Conservation (phyloP, 176 grass and related monocot species). For the Hordeum vulgare region DNA sequence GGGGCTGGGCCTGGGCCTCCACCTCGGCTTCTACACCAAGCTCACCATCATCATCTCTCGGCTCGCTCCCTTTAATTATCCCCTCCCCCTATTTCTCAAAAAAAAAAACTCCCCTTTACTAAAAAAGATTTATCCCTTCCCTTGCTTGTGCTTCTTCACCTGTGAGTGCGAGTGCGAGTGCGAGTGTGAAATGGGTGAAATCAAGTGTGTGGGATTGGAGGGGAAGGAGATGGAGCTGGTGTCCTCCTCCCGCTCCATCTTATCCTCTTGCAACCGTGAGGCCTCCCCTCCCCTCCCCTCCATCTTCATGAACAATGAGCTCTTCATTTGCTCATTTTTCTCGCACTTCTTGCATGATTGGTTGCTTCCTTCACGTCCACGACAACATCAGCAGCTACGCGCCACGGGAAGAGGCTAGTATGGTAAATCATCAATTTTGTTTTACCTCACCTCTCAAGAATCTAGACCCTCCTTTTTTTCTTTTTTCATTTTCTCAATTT, state of each 20-base stretch:
- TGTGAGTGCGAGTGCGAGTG: no score
- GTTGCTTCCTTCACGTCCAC: neutral
- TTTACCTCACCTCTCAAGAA: neutral
- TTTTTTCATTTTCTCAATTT: neutral
- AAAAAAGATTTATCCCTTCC: no score
- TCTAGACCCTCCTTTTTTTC: neutral
- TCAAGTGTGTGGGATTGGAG: neutral
- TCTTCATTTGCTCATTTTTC: neutral
- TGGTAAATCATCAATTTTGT: constrained; percentile 10
- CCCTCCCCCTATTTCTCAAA: neutral
- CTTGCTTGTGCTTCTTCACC: no score
- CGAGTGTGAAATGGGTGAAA: neutral
- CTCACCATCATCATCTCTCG: neutral
- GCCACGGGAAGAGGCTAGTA: neutral
- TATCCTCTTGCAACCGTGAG: constrained; percentile 25
- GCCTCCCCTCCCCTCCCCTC: neutral
- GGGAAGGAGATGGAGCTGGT: constrained; percentile 23
- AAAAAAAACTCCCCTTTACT: no score
- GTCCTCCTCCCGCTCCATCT: constrained; percentile 19
- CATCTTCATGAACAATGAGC: neutral
- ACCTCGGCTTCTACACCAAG: constrained; percentile 14
- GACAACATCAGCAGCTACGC: neutral
- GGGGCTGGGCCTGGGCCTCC: constrained; percentile 18
- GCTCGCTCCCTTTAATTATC: constrained; percentile 15
- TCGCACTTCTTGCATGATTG: constrained; percentile 3